Evolutionary conservation across 768 basidiomycete species (phyloP), one percentile per base, ranked within the genome.

Genomic region (Fistulinella prunicolor): DNA sequence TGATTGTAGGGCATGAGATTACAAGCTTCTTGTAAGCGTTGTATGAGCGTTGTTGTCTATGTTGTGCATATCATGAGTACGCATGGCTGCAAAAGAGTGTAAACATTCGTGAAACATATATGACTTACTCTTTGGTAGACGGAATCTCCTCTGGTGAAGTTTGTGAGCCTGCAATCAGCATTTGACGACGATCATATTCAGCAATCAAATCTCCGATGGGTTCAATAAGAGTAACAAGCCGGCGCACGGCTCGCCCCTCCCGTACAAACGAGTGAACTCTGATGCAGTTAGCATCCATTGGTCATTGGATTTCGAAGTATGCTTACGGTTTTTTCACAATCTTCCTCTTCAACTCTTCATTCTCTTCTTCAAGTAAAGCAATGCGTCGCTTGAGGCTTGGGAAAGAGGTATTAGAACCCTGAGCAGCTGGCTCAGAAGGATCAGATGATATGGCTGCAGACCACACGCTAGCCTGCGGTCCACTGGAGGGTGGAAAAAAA

Each of bases 1-100:
- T 21, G 9, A 56, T 9, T 1, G 44, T 43, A 5, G 38, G 49
- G 17, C 55, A 54, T 49, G 55, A 58, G 1, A 14, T 0, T 0
- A 41, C 4, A 1, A 58, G 38, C 23, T 54, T 54, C 30, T 51
- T 54, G 38, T 44, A 51, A 4, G 49, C 34, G 0, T 16, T n/a
- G 32, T 38, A 55, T 17, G n/a, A 21, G 12, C 26, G 43, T 3
- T 52, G 19, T 29, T 55, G 28, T 6, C 54, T 51, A 21, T 38
- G 19, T 3, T 19, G 16, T n/a, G n/a, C n/a, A n/a, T n/a, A n/a
- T n/a, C 12, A 22, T 17, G 21, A 23, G 32, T 19, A 38, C 2
- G 14, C n/a, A n/a, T n/a, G n/a, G n/a, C n/a, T n/a, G n/a, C n/a
- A n/a, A n/a, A n/a, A n/a, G n/a, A n/a, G n/a, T n/a, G n/a, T n/a